phyloP scores from a whole-genome alignment of 176 grass and related monocot species.

The Carex parvula region DNA sequence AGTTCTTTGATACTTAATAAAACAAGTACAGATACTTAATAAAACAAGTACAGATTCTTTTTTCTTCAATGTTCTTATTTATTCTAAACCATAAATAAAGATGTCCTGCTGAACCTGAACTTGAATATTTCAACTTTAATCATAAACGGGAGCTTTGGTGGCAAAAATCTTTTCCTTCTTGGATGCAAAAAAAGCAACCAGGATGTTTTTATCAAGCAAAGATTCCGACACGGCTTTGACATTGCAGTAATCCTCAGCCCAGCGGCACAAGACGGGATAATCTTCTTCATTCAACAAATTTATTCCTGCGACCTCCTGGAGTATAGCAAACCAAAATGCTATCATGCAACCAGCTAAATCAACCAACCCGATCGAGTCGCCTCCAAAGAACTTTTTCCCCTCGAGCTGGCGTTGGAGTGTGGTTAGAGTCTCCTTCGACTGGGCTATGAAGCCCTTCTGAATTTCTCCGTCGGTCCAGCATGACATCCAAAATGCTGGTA shows the following conservation, averaged over 20 bases:
- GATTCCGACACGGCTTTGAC: conserved; percentile 10
- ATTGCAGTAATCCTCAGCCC: conserved; percentile 22
- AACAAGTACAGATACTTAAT: too few species aligned
- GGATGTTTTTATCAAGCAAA: conserved; percentile 21
- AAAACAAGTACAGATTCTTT: too few species aligned
- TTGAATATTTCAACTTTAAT: not conserved
- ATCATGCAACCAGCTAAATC: conserved; percentile 30
- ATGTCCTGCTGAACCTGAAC: not conserved
- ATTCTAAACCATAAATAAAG: not conserved
- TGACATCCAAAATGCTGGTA: conserved; percentile 15
- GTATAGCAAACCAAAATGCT: conserved; percentile 30
- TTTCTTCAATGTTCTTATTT: not conserved
- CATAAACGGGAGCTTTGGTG: not conserved
- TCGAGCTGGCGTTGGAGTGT: conserved; percentile 36
- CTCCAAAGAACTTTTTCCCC: conserved; percentile 46
- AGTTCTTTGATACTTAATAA: too few species aligned
- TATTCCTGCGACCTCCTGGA: conserved; percentile 37
- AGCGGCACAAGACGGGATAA: conserved; percentile 20
- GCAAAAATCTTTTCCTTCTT: conserved; percentile 8
- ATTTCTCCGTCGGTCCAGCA: conserved; percentile 37
- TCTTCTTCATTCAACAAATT: conserved; percentile 10
- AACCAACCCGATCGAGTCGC: conserved; percentile 27
- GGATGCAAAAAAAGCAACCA: conserved; percentile 12
- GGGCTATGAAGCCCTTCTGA: conserved; percentile 17
- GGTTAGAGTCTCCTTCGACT: conserved; percentile 23